These are phyloP conservation scores for Fusarium continuum DNA, from an alignment of 2,329 filamentous ascomycete genomes.

Conservation along the genomic window DNA sequence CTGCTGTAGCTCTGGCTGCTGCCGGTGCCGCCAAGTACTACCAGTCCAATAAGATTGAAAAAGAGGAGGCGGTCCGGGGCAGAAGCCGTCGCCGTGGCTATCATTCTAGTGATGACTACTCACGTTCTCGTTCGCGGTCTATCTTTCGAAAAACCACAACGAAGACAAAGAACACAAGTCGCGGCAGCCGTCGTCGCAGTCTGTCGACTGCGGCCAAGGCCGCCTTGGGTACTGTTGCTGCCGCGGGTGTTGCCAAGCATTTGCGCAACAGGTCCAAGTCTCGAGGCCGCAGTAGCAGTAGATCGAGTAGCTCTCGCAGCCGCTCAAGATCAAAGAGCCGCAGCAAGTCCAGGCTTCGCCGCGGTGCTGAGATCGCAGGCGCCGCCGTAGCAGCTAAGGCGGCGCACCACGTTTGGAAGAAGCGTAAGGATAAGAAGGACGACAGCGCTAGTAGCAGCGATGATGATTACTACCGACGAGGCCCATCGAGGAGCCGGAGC, in stretches of 20 bases:
- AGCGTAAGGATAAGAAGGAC: slow-evolving; percentile 68
- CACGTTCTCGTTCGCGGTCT: slow-evolving; percentile 54
- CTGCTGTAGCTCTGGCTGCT: slow-evolving; percentile 70
- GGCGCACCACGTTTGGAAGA: slow-evolving; percentile 69
- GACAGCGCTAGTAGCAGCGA: slow-evolving; percentile 48
- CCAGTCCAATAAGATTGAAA: slow-evolving; percentile 67
- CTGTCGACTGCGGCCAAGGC: slow-evolving; percentile 64
- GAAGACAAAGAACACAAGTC: slow-evolving; percentile 51
- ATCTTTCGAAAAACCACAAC: slow-evolving; percentile 47
- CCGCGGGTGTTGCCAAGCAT: slow-evolving; percentile 67
- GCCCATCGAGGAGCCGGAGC: slow-evolving; percentile 50
- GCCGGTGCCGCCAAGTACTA: slow-evolving; percentile 73
- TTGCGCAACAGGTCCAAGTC: slow-evolving; percentile 62
- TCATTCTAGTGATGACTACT: slow-evolving; percentile 55
- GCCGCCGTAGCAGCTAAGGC: slow-evolving; percentile 68
- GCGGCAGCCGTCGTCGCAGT: slow-evolving; percentile 55
- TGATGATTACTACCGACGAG: slow-evolving; percentile 49
- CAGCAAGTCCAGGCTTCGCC: slow-evolving; percentile 58
- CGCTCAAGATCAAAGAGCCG: slow-evolving; percentile 42
- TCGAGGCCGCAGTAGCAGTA: slow-evolving; percentile 37
- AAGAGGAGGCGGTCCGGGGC: slow-evolving; percentile 66
- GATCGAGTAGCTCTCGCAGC: slow-evolving; percentile 38
- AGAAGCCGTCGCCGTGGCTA: slow-evolving; percentile 59
- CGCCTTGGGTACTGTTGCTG: slow-evolving; percentile 65
- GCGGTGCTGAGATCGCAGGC: slow-evolving; percentile 68